Base-by-base conservation (phyloP, 2,329 filamentous ascomycete genomes). In the Moelleriella libera region DNA sequence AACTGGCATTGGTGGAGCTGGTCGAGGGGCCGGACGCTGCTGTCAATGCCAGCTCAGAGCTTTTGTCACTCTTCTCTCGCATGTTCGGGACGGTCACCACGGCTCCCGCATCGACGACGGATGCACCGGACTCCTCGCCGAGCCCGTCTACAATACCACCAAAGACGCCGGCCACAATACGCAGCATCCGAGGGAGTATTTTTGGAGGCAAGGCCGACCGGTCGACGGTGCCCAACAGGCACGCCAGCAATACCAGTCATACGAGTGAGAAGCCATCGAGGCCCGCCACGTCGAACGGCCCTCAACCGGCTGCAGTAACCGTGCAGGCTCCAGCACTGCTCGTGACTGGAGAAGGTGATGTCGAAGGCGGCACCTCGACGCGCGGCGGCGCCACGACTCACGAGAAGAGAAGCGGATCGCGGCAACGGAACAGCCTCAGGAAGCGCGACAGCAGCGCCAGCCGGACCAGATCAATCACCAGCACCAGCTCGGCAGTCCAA, bases 21-120 rank as follows among this genome's bases (percentile, higher is more conserved):
- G 68, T 87, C 4, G 88, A 96, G 60, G 88, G 88, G 1, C 80
- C 88, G 0, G 82, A 87, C 49, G 78, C 83, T 48, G 90, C 92
- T 14, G 86, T 97, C 45, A 95, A 95, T 59, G 82, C 85, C 50
- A 89, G 85, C 59, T 80, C 87, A 53, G 88, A 96, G 63, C 71
- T 98, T 40, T 68, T 98, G 21, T 80, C 80, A 12, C 70, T 97
- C 1, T 98, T 92, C 59, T 77, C 81, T 3, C 76, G 85, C 51
- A 70, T 98, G 0, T 97, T 95, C 61, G 83, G 83, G 6, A 65
- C 59, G 31, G 52, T 68, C 9, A 62, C 68, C 9, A 62, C 68
- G n/a, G 54, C 64, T 3, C 76, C 80, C 45, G 66, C 78, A 8
- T 64, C 52, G 40, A 58, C 60, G 55, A 68, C 58, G 52, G 61